These are phyloP conservation scores for Pseudozyma thailandica DNA, from an alignment of 1,284 basidiomycete genomes.

Conservation along the genomic window DNA sequence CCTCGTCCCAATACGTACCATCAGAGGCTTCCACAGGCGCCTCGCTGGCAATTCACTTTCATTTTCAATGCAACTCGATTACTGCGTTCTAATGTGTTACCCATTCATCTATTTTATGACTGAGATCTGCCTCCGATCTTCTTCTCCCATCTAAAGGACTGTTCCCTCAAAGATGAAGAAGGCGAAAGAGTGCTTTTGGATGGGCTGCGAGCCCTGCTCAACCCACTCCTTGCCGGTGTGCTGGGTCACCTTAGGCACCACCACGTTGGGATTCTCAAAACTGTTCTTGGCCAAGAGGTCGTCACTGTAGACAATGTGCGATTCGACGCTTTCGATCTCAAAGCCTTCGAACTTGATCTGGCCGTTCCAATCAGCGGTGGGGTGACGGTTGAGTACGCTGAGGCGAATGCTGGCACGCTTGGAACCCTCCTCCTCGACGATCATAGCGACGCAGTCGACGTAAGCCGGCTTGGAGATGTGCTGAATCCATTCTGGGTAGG, in stretches of 20 bases:
- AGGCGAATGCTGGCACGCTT: conserved; percentile 69
- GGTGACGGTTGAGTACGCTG: conserved; percentile 72
- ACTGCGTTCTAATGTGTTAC: neutral
- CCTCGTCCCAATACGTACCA: too few species aligned
- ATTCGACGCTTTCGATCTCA: conserved; percentile 36
- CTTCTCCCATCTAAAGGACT: neutral
- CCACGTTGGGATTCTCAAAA: conserved; percentile 35
- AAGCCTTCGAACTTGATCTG: conserved; percentile 29
- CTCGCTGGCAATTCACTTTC: too few species aligned
- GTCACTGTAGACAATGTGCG: conserved; percentile 32
- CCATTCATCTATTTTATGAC: neutral
- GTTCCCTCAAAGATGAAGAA: conserved; percentile 42
- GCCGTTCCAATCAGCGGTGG: conserved; percentile 44
- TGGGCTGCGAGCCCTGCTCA: conserved; percentile 9
- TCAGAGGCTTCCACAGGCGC: too few species aligned
- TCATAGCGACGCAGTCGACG: conserved; percentile 72
- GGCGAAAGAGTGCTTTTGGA: conserved; percentile 38
- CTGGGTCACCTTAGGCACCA: conserved; percentile 30
- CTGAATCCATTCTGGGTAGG: conserved; percentile 72
- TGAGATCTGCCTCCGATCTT: neutral
- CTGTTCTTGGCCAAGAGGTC: conserved; percentile 46
- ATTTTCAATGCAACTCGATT: too few species aligned
- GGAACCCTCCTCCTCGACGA: conserved; percentile 61
- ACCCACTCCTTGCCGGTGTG: conserved; percentile 26
- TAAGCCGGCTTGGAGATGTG: conserved; percentile 67